Evolutionary conservation across 305 asterid genomes (phyloP).

Genomic region (Fraxinus baroniana): DNA sequence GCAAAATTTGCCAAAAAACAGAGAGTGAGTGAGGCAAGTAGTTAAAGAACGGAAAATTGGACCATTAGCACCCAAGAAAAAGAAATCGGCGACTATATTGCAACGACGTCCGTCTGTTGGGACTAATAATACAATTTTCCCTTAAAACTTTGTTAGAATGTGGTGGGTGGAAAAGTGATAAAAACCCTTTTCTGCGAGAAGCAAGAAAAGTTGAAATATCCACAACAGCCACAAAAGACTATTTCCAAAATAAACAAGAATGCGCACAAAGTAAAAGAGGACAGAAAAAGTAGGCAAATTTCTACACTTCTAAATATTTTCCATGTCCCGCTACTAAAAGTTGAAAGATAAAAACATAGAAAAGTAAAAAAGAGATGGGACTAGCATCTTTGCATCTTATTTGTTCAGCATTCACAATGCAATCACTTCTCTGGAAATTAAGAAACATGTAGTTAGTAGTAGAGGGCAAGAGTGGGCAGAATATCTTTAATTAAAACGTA

Average conservation of each 20-base stretch:
- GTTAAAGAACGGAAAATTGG: neutral
- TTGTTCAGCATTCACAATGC: neutral
- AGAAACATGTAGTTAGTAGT: neutral
- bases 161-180: neutral
- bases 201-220: conserved; percentile 74
- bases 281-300: neutral
- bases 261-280: neutral
- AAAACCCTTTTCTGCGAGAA: conserved; percentile 36
- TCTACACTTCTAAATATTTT: neutral
- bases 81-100: neutral
- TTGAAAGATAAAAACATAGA: neutral
- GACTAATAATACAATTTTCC: neutral
- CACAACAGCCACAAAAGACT: neutral
- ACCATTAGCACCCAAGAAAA: neutral
- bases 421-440: neutral
- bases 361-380: neutral
- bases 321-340: neutral
- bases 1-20: neutral
- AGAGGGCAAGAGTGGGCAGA: neutral
- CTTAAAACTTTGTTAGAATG: neutral
- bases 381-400: neutral
- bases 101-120: neutral
- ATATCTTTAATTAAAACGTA: neutral
- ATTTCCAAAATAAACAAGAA: neutral
- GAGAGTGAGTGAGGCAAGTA: neutral